Conservation (phyloP, 495 filamentous ascomycete species). For the Wilcoxina mikolae region DNA sequence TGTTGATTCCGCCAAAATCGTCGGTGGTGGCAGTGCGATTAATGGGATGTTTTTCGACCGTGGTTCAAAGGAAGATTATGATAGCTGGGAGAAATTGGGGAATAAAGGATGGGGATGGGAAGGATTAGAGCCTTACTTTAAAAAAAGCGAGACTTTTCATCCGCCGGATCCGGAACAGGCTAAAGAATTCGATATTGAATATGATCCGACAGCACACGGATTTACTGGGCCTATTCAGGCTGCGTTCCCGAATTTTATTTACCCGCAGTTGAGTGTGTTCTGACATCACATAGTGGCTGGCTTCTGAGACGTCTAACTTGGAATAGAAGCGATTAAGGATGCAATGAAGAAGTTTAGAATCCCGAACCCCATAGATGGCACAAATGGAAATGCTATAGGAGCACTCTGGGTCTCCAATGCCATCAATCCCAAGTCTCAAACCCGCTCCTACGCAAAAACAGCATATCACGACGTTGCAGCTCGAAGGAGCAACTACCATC, state of each 20-base stretch:
- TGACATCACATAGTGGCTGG: too few relatives aligned
- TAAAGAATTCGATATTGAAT: slow-evolving; percentile 32
- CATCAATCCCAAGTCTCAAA: slow-evolving; percentile 31
- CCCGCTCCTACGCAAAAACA: slow-evolving; percentile 31
- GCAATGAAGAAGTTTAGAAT: slow-evolving; percentile 39
- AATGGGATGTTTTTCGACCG: slow-evolving; percentile 36
- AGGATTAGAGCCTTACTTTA: slow-evolving; percentile 44
- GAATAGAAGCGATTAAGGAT: slow-evolving; percentile 18
- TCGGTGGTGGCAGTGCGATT: slow-evolving; percentile 34
- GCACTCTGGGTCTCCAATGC: slow-evolving; percentile 36
- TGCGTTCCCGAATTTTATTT: slow-evolving; percentile 40
- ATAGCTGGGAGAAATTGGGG: slow-evolving; percentile 45
- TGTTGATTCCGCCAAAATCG: slow-evolving; percentile 32
- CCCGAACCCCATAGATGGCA: slow-evolving; percentile 33
- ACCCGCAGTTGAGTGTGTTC: slow-evolving; percentile 24
- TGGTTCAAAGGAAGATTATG: slow-evolving; percentile 37
- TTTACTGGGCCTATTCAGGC: slow-evolving; percentile 35
- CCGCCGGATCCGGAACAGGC: slow-evolving; percentile 30
- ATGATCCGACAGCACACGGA: slow-evolving; percentile 30
- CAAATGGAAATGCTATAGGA: slow-evolving; percentile 36
- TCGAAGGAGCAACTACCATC: slow-evolving; percentile 27
- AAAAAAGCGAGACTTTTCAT: slow-evolving; percentile 37
- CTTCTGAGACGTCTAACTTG: too few relatives aligned
- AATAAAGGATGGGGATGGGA: slow-evolving; percentile 52
- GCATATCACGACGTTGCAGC: slow-evolving; percentile 21